These are phyloP conservation scores for Lichtheimia ramosa DNA, from an alignment of 371 early-diverging fungal species.

Conservation along the genomic window DNA sequence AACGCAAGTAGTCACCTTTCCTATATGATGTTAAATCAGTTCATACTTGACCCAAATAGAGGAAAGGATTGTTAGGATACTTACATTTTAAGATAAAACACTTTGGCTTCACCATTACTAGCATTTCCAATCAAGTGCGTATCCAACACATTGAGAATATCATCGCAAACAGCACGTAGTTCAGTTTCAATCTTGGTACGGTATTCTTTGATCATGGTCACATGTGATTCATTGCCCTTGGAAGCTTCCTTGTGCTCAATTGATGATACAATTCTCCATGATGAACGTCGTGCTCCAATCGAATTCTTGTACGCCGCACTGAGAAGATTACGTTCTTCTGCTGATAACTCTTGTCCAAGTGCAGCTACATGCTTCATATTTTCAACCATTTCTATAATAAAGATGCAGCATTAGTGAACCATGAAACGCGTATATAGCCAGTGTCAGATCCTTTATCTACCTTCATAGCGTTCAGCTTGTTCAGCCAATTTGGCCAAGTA, in stretches of 20 bases:
- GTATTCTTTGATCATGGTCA: conserved; percentile 88
- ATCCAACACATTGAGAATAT: conserved; percentile 92
- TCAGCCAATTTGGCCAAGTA: conserved; percentile 98
- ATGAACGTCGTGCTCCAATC: conserved; percentile 98
- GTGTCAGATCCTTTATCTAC: conserved; percentile 19
- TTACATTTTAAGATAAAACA: conserved; percentile 99
- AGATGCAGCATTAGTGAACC: too few species aligned
- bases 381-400: conserved; percentile 92
- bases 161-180: conserved; percentile 92
- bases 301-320: conserved; percentile 99
- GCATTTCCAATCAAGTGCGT: conserved; percentile 86
- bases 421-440: too few species aligned
- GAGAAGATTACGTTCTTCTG: conserved; percentile 98
- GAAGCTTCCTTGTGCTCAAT: conserved; percentile 97
- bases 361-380: conserved; percentile 87
- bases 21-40: background rate
- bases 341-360: conserved; percentile 74
- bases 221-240: conserved; percentile 86
- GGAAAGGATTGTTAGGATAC: conserved; percentile 22
- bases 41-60: background rate
- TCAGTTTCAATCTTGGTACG: conserved; percentile 92
- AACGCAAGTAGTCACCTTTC: conserved; percentile 98
- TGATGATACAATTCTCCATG: conserved; percentile 99
- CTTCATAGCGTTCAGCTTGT: conserved; percentile 98
- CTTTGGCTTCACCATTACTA: conserved; percentile 91